phyloP scores from a whole-genome alignment of 2,329 filamentous ascomycete genomes.

The Trichophyton verrucosum region DNA sequence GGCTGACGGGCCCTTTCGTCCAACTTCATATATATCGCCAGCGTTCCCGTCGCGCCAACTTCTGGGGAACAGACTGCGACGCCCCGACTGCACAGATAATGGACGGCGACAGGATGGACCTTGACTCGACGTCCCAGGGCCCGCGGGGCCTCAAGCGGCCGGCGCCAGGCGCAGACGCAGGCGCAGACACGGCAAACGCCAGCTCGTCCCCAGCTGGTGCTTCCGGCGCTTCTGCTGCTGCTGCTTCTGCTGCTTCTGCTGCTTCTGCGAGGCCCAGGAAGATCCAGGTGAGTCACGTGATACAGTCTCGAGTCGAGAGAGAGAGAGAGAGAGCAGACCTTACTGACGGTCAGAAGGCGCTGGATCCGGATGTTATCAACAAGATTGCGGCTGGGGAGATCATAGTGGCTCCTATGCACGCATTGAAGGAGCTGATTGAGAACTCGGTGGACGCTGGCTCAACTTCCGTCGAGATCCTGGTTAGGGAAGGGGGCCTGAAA shows the following conservation, averaged over 20 bases:
- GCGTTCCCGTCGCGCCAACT: neutral
- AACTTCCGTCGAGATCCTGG: slow-evolving; percentile 75
- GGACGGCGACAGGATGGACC: slow-evolving; percentile 31
- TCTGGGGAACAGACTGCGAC: neutral
- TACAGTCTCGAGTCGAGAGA: neutral
- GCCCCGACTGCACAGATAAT: slow-evolving; percentile 1
- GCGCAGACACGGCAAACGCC: slow-evolving; percentile 24
- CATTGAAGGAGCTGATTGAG: slow-evolving; percentile 90
- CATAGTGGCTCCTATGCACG: slow-evolving; percentile 92
- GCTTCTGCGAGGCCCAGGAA: slow-evolving; percentile 34
- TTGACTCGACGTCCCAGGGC: slow-evolving; percentile 22
- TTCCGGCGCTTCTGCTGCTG: slow-evolving; percentile 6
- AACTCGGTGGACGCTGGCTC: slow-evolving; percentile 97
- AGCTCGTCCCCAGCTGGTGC: slow-evolving; percentile 16
- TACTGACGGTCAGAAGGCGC: slow-evolving; percentile 44
- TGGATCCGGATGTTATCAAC: slow-evolving; percentile 89
- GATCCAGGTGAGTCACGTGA: slow-evolving; percentile 33
- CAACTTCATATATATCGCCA: slow-evolving; percentile 3
- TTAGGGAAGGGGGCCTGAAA: slow-evolving; percentile 92
- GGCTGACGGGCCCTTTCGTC: neutral
- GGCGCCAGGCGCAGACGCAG: slow-evolving; percentile 29
- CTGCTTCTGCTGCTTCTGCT: slow-evolving; percentile 11
- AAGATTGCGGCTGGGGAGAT: slow-evolving; percentile 98
- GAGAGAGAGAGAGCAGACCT: neutral
- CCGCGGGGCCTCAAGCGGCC: slow-evolving; percentile 39